Base-by-base conservation (phyloP, 805 yeast genomes). In the Yamadazyma phyllophila region DNA sequence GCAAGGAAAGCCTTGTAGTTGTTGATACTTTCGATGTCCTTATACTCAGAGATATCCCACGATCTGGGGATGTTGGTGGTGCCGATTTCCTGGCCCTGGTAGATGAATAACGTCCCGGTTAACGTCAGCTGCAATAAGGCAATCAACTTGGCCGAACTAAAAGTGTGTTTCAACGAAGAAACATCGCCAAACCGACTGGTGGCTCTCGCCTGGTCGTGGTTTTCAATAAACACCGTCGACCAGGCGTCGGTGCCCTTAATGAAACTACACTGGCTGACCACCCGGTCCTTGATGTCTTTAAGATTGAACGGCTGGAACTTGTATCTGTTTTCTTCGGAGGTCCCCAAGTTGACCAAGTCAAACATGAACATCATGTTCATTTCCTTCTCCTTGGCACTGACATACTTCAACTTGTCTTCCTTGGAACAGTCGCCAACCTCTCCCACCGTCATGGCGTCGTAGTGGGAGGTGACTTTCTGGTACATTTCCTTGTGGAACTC, bases 71-170 rank as follows among this genome's bases (percentile, higher is more conserved):
- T 60, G 56, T 80, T 80, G 43, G 71, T 69, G 76, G 74, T 75
- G 29, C 81, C 84, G 49, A 80, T 63, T 54, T 80, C 85, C 58
- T 80, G 85, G 42, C 84, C 85, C 60, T 80, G 83, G 61, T 78
- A 80, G 33, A 80, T 62, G 61, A 68, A 80, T 44, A 77, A 59
- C 11, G 84, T 78, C 40, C 85, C 83, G 26, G 79, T 73, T 51
- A 78, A 66, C 11, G 80, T 55, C 10, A 67, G 45, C 49, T 73
- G 71, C 56, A 80, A 58, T 39, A 73, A 49, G 13, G 80, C 68
- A 49, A 80, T 56, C 56, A 78, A 59, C 61, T 80, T 80, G 26
- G 80, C 78, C 26, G 78, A 68, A 42, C 61, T 56, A 42, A 55
- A 63, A 34, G 73, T 59, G 49, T 47, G 59, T 38, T 62, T 57